Evolutionary conservation across 2,329 filamentous ascomycete species (phyloP).

Genomic region (Cordyceps cicadae): DNA sequence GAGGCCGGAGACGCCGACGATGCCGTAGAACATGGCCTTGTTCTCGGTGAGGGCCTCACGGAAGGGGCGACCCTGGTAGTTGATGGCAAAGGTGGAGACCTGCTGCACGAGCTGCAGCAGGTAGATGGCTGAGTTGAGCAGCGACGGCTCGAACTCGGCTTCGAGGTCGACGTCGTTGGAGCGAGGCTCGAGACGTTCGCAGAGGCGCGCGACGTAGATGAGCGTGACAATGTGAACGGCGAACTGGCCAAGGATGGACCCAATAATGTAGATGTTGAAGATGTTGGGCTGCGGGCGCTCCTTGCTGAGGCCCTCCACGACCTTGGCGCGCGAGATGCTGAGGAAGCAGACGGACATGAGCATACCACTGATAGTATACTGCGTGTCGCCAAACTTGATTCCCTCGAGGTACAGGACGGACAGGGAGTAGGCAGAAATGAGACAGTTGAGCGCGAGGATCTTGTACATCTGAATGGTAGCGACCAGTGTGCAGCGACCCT

Average conservation of each 20-base stretch:
- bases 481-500: constrained; percentile 93
- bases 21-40: constrained; percentile 95
- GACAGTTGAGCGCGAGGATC: constrained; percentile 92
- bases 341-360: constrained; percentile 99
- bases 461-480: constrained; percentile 99
- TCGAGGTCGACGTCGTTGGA: constrained; percentile 71
- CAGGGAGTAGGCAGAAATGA: constrained; percentile 95
- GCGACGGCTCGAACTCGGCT: constrained; percentile 84
- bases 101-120: constrained; percentile 97
- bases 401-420: constrained; percentile 94
- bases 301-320: constrained; percentile 90
- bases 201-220: constrained; percentile 87
- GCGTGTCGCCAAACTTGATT: constrained; percentile 97
- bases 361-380: constrained; percentile 98
- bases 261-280: constrained; percentile 98
- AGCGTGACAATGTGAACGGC: constrained; percentile 89
- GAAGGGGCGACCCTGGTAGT: constrained; percentile 98
- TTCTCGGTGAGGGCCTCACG: constrained; percentile 93
- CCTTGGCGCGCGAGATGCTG: constrained; percentile 94
- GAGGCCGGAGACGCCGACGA: constrained; percentile 79
- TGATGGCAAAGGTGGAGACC: constrained; percentile 97
- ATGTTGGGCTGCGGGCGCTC: constrained; percentile 97
- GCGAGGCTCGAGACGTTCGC: constrained; percentile 70
- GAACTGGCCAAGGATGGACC: constrained; percentile 93
- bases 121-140: constrained; percentile 95